A percentile compares a stretch with the other conserved stretches of the same genome.
These are phyloP conservation scores for Przewalskia tangutica DNA, from an alignment of 257 asterid genomes.

Conservation along the genomic window DNA sequence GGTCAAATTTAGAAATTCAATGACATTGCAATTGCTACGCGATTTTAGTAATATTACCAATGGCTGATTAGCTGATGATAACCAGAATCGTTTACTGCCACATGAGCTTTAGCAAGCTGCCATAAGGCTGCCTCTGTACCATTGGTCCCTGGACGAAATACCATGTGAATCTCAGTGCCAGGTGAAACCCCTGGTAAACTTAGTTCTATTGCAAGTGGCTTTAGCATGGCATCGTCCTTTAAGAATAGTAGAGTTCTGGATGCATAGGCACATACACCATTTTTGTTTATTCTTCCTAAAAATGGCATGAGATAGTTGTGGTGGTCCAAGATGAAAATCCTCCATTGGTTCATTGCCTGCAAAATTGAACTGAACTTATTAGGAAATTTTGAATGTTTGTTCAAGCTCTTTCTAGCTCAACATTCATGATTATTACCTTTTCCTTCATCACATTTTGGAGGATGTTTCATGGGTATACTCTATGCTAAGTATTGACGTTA, in stretches of 20 bases:
- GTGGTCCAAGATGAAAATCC: slow-evolving; percentile 43
- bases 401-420: background rate
- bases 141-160: slow-evolving; percentile 26
- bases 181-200: slow-evolving; percentile 25
- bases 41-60: slow-evolving; percentile 24
- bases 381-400: background rate
- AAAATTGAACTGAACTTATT: background rate
- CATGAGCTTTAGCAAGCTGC: slow-evolving; percentile 55
- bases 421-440: background rate
- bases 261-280: slow-evolving; percentile 30
- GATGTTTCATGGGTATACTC: background rate
- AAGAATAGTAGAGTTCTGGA: slow-evolving; percentile 40
- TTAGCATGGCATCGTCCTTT: slow-evolving; percentile 35
- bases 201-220: slow-evolving; percentile 42
- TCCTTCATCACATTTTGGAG: background rate
- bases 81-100: slow-evolving; percentile 35
- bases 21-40: background rate
- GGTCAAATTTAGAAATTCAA: background rate
- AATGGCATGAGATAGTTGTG: slow-evolving; percentile 45
- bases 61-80: slow-evolving; percentile 38
- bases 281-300: slow-evolving; percentile 18
- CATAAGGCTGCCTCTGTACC: slow-evolving; percentile 45
- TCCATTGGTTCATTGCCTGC: slow-evolving; percentile 41
- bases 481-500: background rate
- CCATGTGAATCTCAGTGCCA: slow-evolving; percentile 18